phyloP scores from a whole-genome alignment of 208 protist genomes.

The Trichomonas vaginalis region DNA sequence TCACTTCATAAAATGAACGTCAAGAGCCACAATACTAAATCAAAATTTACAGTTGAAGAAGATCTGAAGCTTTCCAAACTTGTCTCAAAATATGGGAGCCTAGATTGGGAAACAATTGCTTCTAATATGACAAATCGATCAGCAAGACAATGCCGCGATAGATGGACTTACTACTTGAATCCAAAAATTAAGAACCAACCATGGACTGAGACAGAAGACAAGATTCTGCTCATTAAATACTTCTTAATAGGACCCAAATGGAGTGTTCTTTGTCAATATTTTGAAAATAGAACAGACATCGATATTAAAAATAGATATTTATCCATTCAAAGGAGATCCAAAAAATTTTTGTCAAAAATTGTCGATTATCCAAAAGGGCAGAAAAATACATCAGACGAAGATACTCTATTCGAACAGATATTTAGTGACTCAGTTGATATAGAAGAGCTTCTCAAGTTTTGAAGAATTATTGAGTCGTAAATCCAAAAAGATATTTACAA shows the following conservation, averaged over 20 bases:
- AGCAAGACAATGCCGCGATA: background rate
- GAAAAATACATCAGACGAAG: background rate
- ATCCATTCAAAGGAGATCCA: background rate
- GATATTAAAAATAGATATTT: background rate
- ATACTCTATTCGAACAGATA: too few relatives aligned
- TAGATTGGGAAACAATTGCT: background rate
- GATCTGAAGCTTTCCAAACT: background rate
- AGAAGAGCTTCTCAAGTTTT: background rate
- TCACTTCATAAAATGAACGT: too few relatives aligned
- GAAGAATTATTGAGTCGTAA: background rate
- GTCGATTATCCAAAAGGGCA: background rate
- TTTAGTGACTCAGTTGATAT: too few relatives aligned
- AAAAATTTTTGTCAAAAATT: background rate
- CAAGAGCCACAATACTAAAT: background rate
- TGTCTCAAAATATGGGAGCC: background rate
- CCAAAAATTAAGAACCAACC: background rate
- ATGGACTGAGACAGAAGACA: background rate
- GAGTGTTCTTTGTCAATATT: background rate
- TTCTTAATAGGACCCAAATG: background rate
- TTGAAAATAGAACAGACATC: background rate
- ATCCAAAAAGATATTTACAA: background rate
- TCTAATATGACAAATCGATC: background rate
- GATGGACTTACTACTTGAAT: background rate
- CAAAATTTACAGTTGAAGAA: background rate
- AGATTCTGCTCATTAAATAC: background rate